These are phyloP conservation scores for Hypoxylon subgilvum DNA, from an alignment of 495 filamentous ascomycete species.

Conservation along the genomic window DNA sequence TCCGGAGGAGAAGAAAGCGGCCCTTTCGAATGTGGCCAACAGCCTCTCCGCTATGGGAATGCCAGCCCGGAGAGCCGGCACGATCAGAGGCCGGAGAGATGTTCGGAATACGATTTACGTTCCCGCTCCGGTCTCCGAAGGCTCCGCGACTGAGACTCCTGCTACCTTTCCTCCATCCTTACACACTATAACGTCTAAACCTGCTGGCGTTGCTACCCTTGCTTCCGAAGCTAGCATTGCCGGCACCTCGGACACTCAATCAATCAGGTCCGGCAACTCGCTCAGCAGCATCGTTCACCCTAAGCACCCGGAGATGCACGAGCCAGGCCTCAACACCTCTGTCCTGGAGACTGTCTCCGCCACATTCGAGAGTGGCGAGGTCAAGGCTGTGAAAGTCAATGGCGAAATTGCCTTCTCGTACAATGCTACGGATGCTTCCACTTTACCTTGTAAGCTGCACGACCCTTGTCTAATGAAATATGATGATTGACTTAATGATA, in stretches of 20 bases:
- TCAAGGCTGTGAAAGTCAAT: constrained; percentile 74
- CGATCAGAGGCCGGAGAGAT: constrained; percentile 85
- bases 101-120: constrained; percentile 88
- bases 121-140: constrained; percentile 54
- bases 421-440: constrained; percentile 63
- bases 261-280: constrained; percentile 86
- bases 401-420: constrained; percentile 92
- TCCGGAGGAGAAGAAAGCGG: constrained; percentile 78
- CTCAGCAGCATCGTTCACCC: constrained; percentile 65
- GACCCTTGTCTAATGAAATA: background rate
- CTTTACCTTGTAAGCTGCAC: constrained; percentile 43
- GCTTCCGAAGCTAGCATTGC: constrained; percentile 59
- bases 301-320: constrained; percentile 82
- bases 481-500: constrained; percentile 14
- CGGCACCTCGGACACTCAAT: constrained; percentile 80
- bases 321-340: constrained; percentile 84
- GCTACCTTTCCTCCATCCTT: constrained; percentile 46
- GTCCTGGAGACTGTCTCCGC: constrained; percentile 90
- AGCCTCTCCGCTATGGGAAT: constrained; percentile 66
- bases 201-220: constrained; percentile 51
- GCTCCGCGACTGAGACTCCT: constrained; percentile 49
- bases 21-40: constrained; percentile 89
- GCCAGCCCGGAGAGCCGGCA: constrained; percentile 71
- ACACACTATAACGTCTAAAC: constrained; percentile 51
- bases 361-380: constrained; percentile 74